phyloP scores from a whole-genome alignment of 441 rosid species.

The Capsella rubella region DNA sequence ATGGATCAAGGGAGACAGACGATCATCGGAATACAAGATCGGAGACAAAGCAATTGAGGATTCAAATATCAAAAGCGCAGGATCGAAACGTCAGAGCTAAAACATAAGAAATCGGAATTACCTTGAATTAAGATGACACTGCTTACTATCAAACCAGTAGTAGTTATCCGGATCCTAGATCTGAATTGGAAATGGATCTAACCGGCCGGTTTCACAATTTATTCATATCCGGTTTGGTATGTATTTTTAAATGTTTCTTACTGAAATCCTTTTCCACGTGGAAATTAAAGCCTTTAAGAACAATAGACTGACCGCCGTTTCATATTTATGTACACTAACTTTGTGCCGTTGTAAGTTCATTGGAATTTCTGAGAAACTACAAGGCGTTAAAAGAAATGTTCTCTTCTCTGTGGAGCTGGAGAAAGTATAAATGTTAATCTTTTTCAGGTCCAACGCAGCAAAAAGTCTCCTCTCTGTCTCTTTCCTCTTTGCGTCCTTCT shows the following conservation, averaged over 20 bases:
- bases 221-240: constrained; percentile 16
- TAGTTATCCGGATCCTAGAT: constrained; percentile 15
- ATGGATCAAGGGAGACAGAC: constrained; percentile 8
- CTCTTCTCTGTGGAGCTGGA: constrained; percentile 11
- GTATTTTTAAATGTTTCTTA: no score
- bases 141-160: not conserved
- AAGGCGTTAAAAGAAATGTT: constrained; percentile 19
- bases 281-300: not conserved
- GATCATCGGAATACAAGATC: constrained; percentile 12
- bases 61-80: not conserved
- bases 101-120: constrained; percentile 17
- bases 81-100: constrained; percentile 5
- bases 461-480: constrained; percentile 37
- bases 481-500: not conserved
- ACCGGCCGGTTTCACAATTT: constrained; percentile 26
- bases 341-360: not conserved
- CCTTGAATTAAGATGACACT: not conserved
- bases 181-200: constrained; percentile 2
- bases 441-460: constrained; percentile 25
- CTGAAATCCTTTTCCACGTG: no score
- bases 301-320: not conserved
- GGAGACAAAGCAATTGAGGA: constrained; percentile 30
- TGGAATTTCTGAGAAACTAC: constrained; percentile 6
- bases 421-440: constrained; percentile 17
- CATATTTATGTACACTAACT: not conserved